Evolutionary conservation across 2,329 filamentous ascomycete species (phyloP), one percentile per base, ranked within the genome.

Genomic region (Lasiodiplodia gonubiensis): DNA sequence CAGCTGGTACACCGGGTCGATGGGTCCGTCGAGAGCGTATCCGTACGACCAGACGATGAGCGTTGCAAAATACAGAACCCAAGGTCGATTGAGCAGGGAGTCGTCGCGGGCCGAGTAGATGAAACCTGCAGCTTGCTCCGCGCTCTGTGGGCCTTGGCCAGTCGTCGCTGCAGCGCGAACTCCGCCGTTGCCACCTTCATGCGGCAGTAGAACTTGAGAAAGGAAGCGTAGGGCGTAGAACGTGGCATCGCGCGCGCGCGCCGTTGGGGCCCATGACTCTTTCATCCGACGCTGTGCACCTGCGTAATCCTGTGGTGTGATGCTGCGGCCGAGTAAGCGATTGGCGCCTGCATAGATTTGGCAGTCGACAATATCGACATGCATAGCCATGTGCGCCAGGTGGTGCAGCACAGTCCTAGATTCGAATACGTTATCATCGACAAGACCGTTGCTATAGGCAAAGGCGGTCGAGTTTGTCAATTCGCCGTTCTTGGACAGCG

Each of bases 41-140:
- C 94, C 94, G 74, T 98, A 99, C 69, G 89, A 93, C 95, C 95
- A 99, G 0, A 98, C 92, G 25, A 97, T 92, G 16, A 99, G 85
- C 0, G 90, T 89, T 0, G 95, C 92, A 75, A 97, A 96, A 79
- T 97, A 99, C 63, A 98, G 83, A 12, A 97, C 93, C 94, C 95
- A 99, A 0, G 94, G 92, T 18, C 95, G 86, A 74, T 98, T 97
- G 68, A 98, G 86, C 1, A 97, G 85, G 64, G 93, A 91, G 73
- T 99, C 95, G 73, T 97, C 92, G 23, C 93, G 88, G 0, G 94
- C 93, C 21, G 89, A 90, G 78, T 98, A 99, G 30, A 76, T 74
- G 53, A 80, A 76, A 8, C 66, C 66, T n/a, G 65, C 54, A 3
- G 55, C 55, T 30, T 57, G 37, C 57, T 78, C 75, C 12, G 74